phyloP scores from a whole-genome alignment of 805 yeast genomes.

The Hemisphaericaspora nanyangensis region DNA sequence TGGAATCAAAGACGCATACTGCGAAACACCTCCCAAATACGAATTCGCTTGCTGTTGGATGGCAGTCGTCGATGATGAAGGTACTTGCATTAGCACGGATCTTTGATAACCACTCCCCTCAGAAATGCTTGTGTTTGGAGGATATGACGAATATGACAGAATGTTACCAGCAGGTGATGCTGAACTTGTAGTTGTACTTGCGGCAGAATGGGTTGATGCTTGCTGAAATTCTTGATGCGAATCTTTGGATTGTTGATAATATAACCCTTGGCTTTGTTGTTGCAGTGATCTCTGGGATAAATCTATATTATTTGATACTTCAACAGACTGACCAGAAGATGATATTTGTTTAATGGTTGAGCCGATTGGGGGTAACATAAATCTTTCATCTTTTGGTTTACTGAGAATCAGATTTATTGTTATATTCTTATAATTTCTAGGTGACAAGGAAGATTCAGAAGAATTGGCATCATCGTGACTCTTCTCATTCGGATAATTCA shows the following conservation, averaged over 20 bases:
- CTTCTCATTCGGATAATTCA: not conserved
- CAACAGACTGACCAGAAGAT: not conserved
- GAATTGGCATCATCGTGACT: conserved; percentile 1
- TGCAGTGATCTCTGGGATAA: not conserved
- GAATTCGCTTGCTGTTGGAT: not conserved
- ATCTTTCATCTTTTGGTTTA: conserved; percentile 1
- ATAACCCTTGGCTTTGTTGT: conserved; percentile 2
- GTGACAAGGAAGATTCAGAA: not conserved
- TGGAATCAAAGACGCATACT: not conserved
- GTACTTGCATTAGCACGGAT: not conserved
- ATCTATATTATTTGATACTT: not conserved
- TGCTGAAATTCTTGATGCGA: not conserved
- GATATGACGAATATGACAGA: not conserved
- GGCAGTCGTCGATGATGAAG: not conserved
- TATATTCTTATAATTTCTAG: conserved; percentile 10
- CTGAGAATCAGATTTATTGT: conserved; percentile 14
- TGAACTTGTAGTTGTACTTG: not conserved
- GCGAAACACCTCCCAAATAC: not conserved
- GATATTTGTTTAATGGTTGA: conserved; percentile 2
- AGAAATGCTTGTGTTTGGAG: not conserved
- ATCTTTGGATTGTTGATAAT: not conserved
- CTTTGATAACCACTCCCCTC: not conserved
- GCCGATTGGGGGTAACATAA: conserved; percentile 4
- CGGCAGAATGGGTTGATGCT: conserved; percentile 2
- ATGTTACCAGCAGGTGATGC: not conserved